A percentile compares a stretch with the other conserved stretches of the same genome.
These are phyloP conservation scores for Kwoniella sp. DNA, from an alignment of 768 basidiomycete genomes.

Conservation along the genomic window DNA sequence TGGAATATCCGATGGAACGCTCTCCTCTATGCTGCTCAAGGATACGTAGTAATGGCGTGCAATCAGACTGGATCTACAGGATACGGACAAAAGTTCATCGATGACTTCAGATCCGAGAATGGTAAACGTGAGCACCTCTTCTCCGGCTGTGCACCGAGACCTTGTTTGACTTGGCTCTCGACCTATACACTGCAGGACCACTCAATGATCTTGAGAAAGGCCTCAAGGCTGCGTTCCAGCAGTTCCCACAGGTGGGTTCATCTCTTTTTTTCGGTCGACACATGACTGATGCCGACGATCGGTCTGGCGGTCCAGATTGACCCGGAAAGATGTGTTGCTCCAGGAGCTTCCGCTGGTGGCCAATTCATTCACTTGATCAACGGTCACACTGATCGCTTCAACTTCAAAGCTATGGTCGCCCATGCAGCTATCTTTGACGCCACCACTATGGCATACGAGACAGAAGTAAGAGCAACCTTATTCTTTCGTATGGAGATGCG, in stretches of 20 bases:
- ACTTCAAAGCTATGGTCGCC: constrained; percentile 85
- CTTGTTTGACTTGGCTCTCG: too few species aligned
- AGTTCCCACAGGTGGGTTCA: too few species aligned
- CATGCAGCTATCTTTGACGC: constrained; percentile 75
- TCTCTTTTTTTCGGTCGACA: too few species aligned
- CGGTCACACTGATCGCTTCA: constrained; percentile 70
- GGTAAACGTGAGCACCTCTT: too few species aligned
- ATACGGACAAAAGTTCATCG: constrained; percentile 69
- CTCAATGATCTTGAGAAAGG: too few species aligned
- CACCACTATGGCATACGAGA: background rate
- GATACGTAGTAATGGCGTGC: constrained; percentile 81
- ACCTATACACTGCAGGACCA: too few species aligned
- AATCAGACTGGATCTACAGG: constrained; percentile 94
- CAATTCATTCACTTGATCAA: constrained; percentile 78
- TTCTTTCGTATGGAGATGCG: too few species aligned
- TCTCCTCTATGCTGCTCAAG: constrained; percentile 58
- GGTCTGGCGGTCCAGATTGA: too few species aligned
- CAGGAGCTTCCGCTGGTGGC: constrained; percentile 80
- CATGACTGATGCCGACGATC: too few species aligned
- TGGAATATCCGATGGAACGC: constrained; percentile 73
- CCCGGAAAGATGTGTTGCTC: constrained; percentile 53
- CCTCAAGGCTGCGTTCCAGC: too few species aligned
- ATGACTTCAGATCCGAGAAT: constrained; percentile 51
- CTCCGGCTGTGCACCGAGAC: too few species aligned
- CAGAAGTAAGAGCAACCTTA: too few species aligned